These are phyloP conservation scores for Trypanosoma theileri DNA, from an alignment of 208 protist species.

Conservation along the genomic window DNA sequence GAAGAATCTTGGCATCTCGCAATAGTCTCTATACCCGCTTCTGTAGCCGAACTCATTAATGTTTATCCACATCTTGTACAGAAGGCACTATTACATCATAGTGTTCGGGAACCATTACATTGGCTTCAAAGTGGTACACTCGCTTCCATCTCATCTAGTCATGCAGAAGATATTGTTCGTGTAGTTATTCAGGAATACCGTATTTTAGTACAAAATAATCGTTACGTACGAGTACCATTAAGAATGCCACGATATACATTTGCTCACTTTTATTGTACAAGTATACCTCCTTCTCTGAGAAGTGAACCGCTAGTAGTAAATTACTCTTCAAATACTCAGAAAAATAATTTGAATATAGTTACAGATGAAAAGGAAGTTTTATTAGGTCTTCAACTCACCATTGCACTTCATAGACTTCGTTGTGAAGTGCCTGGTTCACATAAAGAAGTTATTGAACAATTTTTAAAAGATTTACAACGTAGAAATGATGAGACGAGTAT, in stretches of 20 bases:
- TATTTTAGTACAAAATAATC: constrained; percentile 26
- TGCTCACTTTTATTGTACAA: constrained; percentile 40
- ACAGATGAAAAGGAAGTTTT: constrained; percentile 22
- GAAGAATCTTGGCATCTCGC: constrained; percentile 30
- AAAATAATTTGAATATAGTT: not conserved
- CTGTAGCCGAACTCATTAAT: constrained; percentile 40
- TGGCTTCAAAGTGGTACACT: constrained; percentile 19
- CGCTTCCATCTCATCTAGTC: not conserved
- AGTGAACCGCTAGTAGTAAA: not conserved
- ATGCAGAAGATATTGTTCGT: constrained; percentile 13
- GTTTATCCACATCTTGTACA: constrained; percentile 23
- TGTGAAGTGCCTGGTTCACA: constrained; percentile 8
- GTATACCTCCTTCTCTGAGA: constrained; percentile 14
- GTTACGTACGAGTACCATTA: constrained; percentile 46
- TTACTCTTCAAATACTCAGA: not conserved
- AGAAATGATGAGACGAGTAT: constrained; percentile 1
- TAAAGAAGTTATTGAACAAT: constrained; percentile 6
- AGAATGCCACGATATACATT: constrained; percentile 47
- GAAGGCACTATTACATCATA: constrained; percentile 41
- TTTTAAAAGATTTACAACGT: constrained; percentile 11
- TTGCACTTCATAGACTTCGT: constrained; percentile 27
- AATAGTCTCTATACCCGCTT: constrained; percentile 40
- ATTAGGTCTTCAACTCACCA: constrained; percentile 25
- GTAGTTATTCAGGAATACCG: constrained; percentile 26
- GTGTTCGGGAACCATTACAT: constrained; percentile 31